Evolutionary conservation across 345 rosid species (phyloP), one percentile per base, ranked within the genome.

Genomic region (Eucalyptus tenuipes): DNA sequence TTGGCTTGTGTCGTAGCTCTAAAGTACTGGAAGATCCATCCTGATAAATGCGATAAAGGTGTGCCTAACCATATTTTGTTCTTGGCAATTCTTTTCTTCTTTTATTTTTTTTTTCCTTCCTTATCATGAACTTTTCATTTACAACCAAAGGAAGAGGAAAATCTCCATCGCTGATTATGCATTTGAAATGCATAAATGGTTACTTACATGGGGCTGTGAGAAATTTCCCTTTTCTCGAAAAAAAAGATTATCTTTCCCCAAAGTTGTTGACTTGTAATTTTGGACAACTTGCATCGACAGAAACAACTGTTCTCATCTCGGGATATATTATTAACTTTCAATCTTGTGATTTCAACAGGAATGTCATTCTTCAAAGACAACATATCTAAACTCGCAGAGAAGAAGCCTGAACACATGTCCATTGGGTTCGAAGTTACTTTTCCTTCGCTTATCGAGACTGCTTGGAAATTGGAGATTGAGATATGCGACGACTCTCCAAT

Each of bases 391-490:
- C 93, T 98, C 10, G 94, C 92, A 89, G 93, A 94, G 44, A 99
- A 96, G 89, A 91, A 92, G 59, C 91, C 92, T 29, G 97, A 93
- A 86, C 99, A 98, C 90, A 95, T 96, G 99, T 97, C 98, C 1
- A 95, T 97, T 15, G 99, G 99, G 25, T 98, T 98, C 49, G 99
- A 98, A 92, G 97, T 98, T 48, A 97, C 97, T 42, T 97, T 98
- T 88, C 99, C 98, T 89, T 96, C 99, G 4, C 92, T 97, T 40
- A 91, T 97, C 10, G 97, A 95, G 82, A 88, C 92, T 31, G 99
- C 99, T 31, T 89, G 93, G 81, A 90, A 91, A 33, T 79, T 96
- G 90, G 89, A 92, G 88, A 93, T 97, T 31, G 92, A 96, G 61
- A 92, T 96, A 37, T 92, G 97, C 1, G 87, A 92, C 33, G 94